Conservation (phyloP, 2,329 filamentous ascomycete species). For the Chalara sp. region DNA sequence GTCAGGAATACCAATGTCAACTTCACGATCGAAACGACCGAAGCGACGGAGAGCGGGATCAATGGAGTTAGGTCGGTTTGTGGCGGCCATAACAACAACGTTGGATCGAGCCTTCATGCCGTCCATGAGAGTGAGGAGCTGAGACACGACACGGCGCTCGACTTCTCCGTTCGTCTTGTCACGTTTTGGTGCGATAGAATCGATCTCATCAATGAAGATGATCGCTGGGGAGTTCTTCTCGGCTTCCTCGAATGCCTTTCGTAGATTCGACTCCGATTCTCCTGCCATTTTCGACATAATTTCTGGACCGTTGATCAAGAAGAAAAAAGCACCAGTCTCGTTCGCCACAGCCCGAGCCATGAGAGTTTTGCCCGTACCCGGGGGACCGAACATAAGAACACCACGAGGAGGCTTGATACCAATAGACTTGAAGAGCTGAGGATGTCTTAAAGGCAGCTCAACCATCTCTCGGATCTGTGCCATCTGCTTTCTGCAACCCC, state of each 20-base stretch:
- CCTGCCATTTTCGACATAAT: constrained; percentile 99
- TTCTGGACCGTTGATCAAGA: constrained; percentile 97
- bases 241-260: constrained; percentile 98
- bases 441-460: constrained; percentile 91
- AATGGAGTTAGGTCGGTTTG: constrained; percentile 97
- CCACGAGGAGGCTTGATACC: constrained; percentile 99
- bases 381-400: constrained; percentile 93
- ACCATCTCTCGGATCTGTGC: constrained; percentile 98
- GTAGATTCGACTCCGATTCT: constrained; percentile 96
- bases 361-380: constrained; percentile 97
- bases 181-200: constrained; percentile 98
- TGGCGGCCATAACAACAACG: constrained; percentile 98
- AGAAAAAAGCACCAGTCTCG: constrained; percentile 98
- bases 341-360: constrained; percentile 99
- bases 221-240: constrained; percentile 99
- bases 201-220: constrained; percentile 99
- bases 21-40: constrained; percentile 97
- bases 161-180: constrained; percentile 99
- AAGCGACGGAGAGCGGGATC: constrained; percentile 96
- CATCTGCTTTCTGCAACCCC: constrained; percentile 99
- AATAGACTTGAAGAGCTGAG: constrained; percentile 99
- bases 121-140: constrained; percentile 96
- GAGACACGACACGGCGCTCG: constrained; percentile 95
- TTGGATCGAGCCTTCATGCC: constrained; percentile 99
- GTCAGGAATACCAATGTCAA: constrained; percentile 96